phyloP scores from a whole-genome alignment of 1,139 yeast genomes.

The Suhomyces coccinellae region DNA sequence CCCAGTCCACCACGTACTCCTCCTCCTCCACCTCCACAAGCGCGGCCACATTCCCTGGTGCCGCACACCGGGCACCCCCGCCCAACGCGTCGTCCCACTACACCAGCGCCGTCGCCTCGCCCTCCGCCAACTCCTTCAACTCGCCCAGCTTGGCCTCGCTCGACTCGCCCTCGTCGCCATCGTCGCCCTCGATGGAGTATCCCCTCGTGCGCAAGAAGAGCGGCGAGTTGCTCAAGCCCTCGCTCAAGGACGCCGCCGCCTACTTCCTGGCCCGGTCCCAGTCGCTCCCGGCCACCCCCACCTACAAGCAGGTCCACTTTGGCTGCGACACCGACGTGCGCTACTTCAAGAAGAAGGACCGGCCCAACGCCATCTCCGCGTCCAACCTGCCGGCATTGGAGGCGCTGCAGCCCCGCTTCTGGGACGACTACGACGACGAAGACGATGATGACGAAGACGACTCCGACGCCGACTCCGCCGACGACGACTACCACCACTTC shows the following conservation, averaged over 20 bases:
- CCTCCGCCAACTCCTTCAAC: not conserved
- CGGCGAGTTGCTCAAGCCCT: slow-evolving; percentile 78
- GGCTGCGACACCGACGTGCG: slow-evolving; percentile 66
- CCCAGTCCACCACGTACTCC: too few relatives aligned
- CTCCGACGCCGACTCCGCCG: slow-evolving; percentile 19
- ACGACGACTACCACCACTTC: slow-evolving; percentile 18
- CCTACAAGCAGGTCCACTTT: slow-evolving; percentile 76
- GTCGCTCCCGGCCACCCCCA: slow-evolving; percentile 75
- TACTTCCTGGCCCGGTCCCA: slow-evolving; percentile 45
- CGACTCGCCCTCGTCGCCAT: slow-evolving; percentile 1
- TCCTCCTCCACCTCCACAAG: too few relatives aligned
- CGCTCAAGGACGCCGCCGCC: slow-evolving; percentile 49
- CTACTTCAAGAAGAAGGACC: slow-evolving; percentile 69
- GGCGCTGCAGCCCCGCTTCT: slow-evolving; percentile 22
- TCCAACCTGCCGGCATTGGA: slow-evolving; percentile 55
- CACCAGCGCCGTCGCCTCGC: not conserved
- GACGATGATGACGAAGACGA: slow-evolving; percentile 21
- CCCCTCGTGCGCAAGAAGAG: slow-evolving; percentile 66
- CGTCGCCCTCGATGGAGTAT: slow-evolving; percentile 11
- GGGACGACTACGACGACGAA: slow-evolving; percentile 14
- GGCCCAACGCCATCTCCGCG: slow-evolving; percentile 74
- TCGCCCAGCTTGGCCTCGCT: not conserved
- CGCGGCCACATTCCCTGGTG: too few relatives aligned
- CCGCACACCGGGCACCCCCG: too few relatives aligned
- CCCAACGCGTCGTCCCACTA: too few relatives aligned